phyloP scores from a whole-genome alignment of 805 yeast species.

The Pichia insulana region DNA sequence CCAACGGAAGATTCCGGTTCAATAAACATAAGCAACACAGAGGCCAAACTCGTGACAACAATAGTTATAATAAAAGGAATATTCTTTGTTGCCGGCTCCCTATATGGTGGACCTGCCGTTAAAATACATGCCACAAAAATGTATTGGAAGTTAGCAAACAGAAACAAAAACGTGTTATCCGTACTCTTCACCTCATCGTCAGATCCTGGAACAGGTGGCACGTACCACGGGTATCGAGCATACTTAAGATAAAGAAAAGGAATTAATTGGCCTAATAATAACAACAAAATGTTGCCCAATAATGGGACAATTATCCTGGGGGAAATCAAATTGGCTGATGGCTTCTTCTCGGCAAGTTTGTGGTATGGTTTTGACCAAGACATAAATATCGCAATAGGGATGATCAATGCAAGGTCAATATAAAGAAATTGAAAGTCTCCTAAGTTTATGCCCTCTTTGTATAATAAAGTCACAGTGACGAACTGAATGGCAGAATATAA shows the following conservation, averaged over 20 bases:
- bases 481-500: slow-evolving; percentile 95
- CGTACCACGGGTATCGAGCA: slow-evolving; percentile 63
- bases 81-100: slow-evolving; percentile 64
- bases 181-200: slow-evolving; percentile 76
- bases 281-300: slow-evolving; percentile 61
- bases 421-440: slow-evolving; percentile 96
- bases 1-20: slow-evolving; percentile 50
- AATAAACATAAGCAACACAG: slow-evolving; percentile 47
- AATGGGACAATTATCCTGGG: slow-evolving; percentile 80
- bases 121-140: slow-evolving; percentile 75
- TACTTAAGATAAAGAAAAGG: slow-evolving; percentile 49
- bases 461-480: slow-evolving; percentile 73
- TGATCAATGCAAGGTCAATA: slow-evolving; percentile 82
- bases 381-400: slow-evolving; percentile 95
- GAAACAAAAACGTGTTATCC: slow-evolving; percentile 82
- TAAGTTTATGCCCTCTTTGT: slow-evolving; percentile 80
- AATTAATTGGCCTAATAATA: slow-evolving; percentile 55
- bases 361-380: slow-evolving; percentile 87
- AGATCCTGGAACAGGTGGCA: slow-evolving; percentile 71
- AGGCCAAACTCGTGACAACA: slow-evolving; percentile 37
- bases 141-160: slow-evolving; percentile 80
- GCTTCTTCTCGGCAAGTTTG: slow-evolving; percentile 58
- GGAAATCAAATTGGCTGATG: slow-evolving; percentile 89
- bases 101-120: slow-evolving; percentile 88
- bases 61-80: slow-evolving; percentile 64